Percentiles rank a stretch among this genome's conserved stretches.
phyloP scores from a whole-genome alignment of 228 moss, liverwort and hornwort genomes.

The Sphagnum magellanicum region DNA sequence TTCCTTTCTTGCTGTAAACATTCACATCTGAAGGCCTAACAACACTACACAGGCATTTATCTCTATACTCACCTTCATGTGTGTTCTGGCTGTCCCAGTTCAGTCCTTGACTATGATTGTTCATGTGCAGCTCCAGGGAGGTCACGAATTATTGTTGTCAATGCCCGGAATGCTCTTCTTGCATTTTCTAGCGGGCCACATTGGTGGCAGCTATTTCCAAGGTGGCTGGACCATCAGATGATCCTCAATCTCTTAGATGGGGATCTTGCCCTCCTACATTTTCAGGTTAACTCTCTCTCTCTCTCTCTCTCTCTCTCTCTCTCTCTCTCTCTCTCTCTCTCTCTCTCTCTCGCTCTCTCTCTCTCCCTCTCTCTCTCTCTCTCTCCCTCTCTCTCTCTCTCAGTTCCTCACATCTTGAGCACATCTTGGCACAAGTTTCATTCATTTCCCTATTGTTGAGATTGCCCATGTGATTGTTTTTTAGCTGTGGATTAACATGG shows the following conservation, averaged over 20 bases:
- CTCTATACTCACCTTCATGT: no score
- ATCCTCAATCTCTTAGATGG: constrained; percentile 80
- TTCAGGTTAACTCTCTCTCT: constrained; percentile 28
- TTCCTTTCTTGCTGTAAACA: not conserved
- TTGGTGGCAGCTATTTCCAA: constrained; percentile 79
- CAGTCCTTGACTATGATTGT: no score
- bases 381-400: not conserved
- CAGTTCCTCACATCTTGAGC: no score
- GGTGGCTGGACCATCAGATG: constrained; percentile 82
- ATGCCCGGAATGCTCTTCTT: constrained; percentile 52
- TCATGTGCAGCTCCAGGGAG: constrained; percentile 43
- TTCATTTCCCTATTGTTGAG: no score
- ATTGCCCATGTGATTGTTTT: no score
- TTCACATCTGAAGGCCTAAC: no score
- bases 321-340: not conserved
- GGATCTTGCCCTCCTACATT: constrained; percentile 59
- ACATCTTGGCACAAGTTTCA: no score
- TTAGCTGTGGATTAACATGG: no score
- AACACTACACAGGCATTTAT: no score
- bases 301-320: not conserved
- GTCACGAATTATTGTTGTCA: constrained; percentile 66
- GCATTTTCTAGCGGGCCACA: constrained; percentile 65
- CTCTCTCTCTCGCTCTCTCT: not conserved
- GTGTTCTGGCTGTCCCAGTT: no score
- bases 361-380: not conserved